phyloP scores from a whole-genome alignment of 108 stramenopile species.

The Parietichytrium sp. region DNA sequence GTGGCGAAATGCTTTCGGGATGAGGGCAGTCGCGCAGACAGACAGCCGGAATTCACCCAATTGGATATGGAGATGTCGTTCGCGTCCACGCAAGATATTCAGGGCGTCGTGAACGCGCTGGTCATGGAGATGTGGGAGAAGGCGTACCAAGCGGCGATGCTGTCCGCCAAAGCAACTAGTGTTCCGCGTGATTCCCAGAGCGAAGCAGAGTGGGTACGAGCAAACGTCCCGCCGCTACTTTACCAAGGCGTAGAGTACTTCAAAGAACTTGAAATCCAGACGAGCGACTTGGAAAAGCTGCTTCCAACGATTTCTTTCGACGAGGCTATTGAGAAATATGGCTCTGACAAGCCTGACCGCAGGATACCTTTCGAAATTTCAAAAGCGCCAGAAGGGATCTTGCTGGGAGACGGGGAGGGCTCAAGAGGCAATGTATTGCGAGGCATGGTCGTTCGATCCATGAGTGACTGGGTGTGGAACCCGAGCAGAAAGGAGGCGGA shows the following conservation, averaged over 20 bases:
- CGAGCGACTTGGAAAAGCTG: background rate
- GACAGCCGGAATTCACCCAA: conserved; percentile 45
- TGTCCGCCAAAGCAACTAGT: no score
- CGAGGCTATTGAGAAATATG: background rate
- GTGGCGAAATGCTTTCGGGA: conserved; percentile 43
- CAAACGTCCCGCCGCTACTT: background rate
- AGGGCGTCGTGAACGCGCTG: conserved; percentile 21
- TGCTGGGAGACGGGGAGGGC: no score
- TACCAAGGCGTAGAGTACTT: no score
- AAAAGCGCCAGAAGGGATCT: no score
- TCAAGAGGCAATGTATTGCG: no score
- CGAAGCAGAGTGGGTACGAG: background rate
- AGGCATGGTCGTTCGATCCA: no score
- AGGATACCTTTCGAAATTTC: no score
- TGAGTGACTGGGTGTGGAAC: no score
- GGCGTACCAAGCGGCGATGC: background rate
- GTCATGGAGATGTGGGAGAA: background rate
- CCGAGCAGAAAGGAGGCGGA: no score
- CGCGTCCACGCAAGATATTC: background rate
- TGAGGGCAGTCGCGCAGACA: conserved; percentile 40
- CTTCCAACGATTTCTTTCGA: background rate
- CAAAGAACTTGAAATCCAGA: no score
- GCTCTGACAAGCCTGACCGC: conserved; percentile 37
- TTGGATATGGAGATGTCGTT: conserved; percentile 33
- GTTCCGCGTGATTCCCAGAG: no score